Evolutionary conservation across 2,329 filamentous ascomycete species (phyloP), one percentile per base, ranked within the genome.

Genomic region (Pseudogymnoascus sp.): DNA sequence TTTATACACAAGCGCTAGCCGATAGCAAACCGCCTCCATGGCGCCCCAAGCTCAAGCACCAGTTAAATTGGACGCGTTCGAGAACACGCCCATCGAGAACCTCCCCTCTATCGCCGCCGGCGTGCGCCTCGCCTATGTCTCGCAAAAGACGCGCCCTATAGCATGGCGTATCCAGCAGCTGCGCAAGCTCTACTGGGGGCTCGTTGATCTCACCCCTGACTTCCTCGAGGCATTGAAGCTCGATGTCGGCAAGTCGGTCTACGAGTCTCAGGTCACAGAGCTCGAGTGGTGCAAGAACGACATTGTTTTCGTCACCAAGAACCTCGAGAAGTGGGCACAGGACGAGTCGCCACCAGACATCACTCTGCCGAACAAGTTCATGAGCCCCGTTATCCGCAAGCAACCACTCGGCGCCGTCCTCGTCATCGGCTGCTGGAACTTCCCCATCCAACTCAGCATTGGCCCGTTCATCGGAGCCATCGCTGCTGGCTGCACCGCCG

Each of bases 391-490:
- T 71, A 87, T 96, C 73, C 82, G 87, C 67, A 96, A 96, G 78
- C 93, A 97, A 71, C 95, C 95, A 1, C 76, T 97, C 63, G 95
- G 95, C 37, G 80, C 86, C 41, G 86, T 91, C 9, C 80, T 97
- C 69, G 85, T 97, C 71, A 96, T 97, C 71, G 91, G 92, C 63
- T 87, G 95, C 45, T 97, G 91, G 84, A 99, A 99, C 80, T 96
- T 93, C 75, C 95, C 95, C 60, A 80, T 96, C 74, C 88, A 93
- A 76, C 82, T 97, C 45, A 86, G 87, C 38, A 74, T 97, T 41
- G 83, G 85, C 1, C 92, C 93, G 1, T 76, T 96, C 65, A 84
- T 96, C 66, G 95, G 93, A 63, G 95, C 93, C 70, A 96, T 99
- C 69, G 87, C 90, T 45, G 93, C 91, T 7, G 95, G 95, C 61